Evolutionary conservation across 768 basidiomycete species (phyloP), one percentile per base, ranked within the genome.

Genomic region (Hygrophoropsis aurantiaca): DNA sequence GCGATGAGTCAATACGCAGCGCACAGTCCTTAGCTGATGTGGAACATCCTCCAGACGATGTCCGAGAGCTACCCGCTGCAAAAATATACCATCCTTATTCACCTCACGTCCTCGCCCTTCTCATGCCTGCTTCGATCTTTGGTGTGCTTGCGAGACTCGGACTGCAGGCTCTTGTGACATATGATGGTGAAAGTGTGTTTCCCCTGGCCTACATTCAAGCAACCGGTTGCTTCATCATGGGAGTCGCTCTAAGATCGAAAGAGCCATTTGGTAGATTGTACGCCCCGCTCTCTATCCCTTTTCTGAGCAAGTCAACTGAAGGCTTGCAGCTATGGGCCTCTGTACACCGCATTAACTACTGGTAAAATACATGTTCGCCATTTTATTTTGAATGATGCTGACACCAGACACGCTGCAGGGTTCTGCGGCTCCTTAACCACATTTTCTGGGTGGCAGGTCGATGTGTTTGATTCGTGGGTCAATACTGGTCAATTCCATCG

Each of bases 401-500:
- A 50, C 35, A 15, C 32, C 24, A 13, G 24, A 20, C 20, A 30
- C 39, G 13, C 37, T 21, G 41, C 49, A 86, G 94, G 92, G 11
- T 92, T 97, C 65, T 98, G 97, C 60, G 97, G 95, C 3, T 95
- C 92, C 2, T 67, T 98, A 56, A 99, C 97, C 9, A 97, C 94
- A 2, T 98, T 98, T 72, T 97, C 94, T 13, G 80, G 85, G 30
- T 98, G 97, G 97, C 91, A 97, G 66, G 61, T 90, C 9, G 90
- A 94, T 51, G 67, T 92, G 0, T 98, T 95, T 59, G 66, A 77
- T 44, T 87, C 92, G 0, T 98, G 94, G 82, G 73, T 86, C 1
- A 91, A 97, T 61, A 67, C 76, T 3, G 70, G 71, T 27, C 64
- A 71, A 9, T 77, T 74, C 39, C 62, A 74, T 45, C 78, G 86